A percentile compares a stretch with the other conserved stretches of the same genome.
Conservation (phyloP, 306 rosid species). For the Dryas drummondii region DNA sequence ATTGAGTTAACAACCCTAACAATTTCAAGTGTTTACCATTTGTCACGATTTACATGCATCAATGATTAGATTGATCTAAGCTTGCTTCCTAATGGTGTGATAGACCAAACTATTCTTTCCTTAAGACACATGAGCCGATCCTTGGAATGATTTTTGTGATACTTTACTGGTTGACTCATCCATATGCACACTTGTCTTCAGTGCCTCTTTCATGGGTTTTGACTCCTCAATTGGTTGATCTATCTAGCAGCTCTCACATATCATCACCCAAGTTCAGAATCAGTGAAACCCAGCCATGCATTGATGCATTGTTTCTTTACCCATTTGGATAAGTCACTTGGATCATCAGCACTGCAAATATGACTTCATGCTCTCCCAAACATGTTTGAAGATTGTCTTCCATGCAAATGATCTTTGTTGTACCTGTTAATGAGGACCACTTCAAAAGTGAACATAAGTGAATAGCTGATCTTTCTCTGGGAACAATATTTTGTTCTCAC, state of each 20-base stretch:
- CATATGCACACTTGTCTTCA: background rate
- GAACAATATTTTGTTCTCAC: background rate
- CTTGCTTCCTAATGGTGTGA: no score
- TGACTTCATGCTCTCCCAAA: background rate
- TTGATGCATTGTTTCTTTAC: background rate
- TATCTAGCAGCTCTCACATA: background rate
- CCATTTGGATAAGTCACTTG: background rate
- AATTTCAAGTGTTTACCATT: no score
- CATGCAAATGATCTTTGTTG: background rate
- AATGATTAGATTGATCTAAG: background rate
- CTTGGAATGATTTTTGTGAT: background rate
- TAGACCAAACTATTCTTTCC: background rate
- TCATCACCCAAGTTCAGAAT: constrained; percentile 4
- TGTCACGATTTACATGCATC: background rate
- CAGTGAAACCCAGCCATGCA: background rate
- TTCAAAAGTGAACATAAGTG: background rate
- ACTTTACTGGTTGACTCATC: background rate
- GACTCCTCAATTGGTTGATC: background rate
- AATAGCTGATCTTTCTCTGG: background rate
- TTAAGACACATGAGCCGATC: background rate
- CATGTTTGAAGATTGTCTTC: background rate
- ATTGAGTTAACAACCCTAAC: no score
- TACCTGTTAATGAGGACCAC: background rate
- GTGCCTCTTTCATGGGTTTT: background rate
- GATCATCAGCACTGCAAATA: background rate